A percentile compares a stretch with the other conserved stretches of the same genome.
Conservation (phyloP, 768 basidiomycete species). For the Mycena filopes region DNA sequence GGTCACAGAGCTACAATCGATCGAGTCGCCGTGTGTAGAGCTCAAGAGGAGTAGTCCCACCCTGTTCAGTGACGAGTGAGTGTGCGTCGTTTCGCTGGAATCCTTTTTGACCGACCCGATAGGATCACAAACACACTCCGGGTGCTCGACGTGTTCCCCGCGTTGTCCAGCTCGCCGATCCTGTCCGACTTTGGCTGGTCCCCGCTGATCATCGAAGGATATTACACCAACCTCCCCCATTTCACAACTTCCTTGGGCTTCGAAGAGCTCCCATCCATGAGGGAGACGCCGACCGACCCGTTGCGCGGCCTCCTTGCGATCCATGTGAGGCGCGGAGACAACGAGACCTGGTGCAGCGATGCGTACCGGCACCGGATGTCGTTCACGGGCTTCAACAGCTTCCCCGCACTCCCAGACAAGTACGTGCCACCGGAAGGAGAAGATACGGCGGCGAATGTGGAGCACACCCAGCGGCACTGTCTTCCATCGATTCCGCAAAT, state of each 20-base stretch:
- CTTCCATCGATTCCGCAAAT: constrained; percentile 63
- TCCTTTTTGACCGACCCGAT: no score
- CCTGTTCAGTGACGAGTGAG: constrained; percentile 26
- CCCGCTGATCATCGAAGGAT: constrained; percentile 62
- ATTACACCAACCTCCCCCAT: constrained; percentile 55
- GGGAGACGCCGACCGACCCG: constrained; percentile 33
- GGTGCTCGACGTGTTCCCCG: constrained; percentile 56
- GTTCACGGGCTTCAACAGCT: constrained; percentile 65
- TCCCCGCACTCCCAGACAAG: constrained; percentile 60
- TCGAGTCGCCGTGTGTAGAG: constrained; percentile 25
- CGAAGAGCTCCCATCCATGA: constrained; percentile 22
- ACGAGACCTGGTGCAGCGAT: constrained; percentile 55
- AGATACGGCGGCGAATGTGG: constrained; percentile 9
- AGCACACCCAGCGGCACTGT: constrained; percentile 52
- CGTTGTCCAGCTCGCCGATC: constrained; percentile 58
- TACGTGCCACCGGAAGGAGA: constrained; percentile 42
- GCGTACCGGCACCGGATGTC: constrained; percentile 52
- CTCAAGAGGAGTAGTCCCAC: constrained; percentile 15
- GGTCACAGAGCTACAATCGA: constrained; percentile 10
- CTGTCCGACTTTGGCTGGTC: constrained; percentile 71
- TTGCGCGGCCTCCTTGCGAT: constrained; percentile 64
- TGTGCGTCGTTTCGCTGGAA: not conserved
- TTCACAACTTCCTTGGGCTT: constrained; percentile 43
- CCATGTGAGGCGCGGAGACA: constrained; percentile 70
- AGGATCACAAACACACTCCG: constrained; percentile 63